Base-by-base conservation (phyloP, 768 basidiomycete genomes). In the Naematelia encephala region DNA sequence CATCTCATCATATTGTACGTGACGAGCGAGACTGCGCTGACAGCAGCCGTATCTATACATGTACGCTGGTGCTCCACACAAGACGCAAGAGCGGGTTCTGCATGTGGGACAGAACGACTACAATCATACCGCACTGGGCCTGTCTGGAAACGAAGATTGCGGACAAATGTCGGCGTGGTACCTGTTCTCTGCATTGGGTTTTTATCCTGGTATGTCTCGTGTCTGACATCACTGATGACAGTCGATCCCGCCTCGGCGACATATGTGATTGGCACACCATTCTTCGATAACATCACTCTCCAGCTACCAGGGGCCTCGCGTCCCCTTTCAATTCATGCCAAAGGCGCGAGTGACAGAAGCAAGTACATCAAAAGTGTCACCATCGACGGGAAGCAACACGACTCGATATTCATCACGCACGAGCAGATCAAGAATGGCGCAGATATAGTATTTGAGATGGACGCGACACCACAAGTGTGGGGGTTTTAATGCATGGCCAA, bases 151-250 rank as follows among this genome's bases (percentile, higher is more conserved):
- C 66, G 89, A 91, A 72, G 89, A 91, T 69, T 90, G 89, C 63
- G 89, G 89, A 0, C 89, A 91, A 72, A 91, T 91, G 89, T 88
- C 87, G 66, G 87, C 89, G 0, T 91, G 89, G 89, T 90, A 86
- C 66, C 81, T 90, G 13, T 90, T 89, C 78, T 86, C 84, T 51
- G 84, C 88, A 0, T 81, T 91, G 75, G 89, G 89, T 0, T 88
- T 91, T 74, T 91, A 91, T 66, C 88, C 73, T n/a, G 67, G 72
- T 73, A 30, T 55, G 66, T 61, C 58, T 23, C 1, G 39, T 30
- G 51, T 14, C 21, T 19, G 23, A 4, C 19, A n/a, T 21, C 44
- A 27, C 23, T 54, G 34, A 12, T 8, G 3, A 14, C 88, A 34
- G 88, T 90, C 42, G 86, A 90, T 69, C 89, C 89, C 0, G 86